phyloP scores from a whole-genome alignment of 768 basidiomycete species.

The Rhizopogon roseolus region DNA sequence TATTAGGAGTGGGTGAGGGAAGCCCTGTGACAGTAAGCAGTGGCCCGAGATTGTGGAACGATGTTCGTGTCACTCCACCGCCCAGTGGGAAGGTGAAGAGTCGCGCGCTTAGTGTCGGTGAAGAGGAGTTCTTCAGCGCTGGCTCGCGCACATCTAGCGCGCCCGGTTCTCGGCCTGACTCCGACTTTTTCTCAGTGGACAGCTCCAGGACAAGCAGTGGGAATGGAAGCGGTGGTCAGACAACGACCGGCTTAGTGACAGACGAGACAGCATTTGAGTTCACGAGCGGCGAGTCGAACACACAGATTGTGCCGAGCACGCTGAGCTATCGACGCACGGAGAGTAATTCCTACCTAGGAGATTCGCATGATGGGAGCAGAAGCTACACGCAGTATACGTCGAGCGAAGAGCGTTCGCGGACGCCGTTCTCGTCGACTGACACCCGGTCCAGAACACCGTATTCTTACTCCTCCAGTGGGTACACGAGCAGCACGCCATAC shows the following conservation, averaged over 20 bases:
- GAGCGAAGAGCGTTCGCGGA: neutral
- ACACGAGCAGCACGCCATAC: constrained; percentile 10
- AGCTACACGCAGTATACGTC: constrained; percentile 23
- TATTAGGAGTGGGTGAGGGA: constrained; percentile 45
- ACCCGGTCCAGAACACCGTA: constrained; percentile 8
- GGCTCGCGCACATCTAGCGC: constrained; percentile 29
- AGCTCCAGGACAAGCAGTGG: constrained; percentile 27
- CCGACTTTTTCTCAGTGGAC: constrained; percentile 31
- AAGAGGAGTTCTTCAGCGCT: constrained; percentile 45
- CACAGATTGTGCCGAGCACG: constrained; percentile 45
- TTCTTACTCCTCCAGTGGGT: constrained; percentile 9
- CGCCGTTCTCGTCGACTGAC: constrained; percentile 5
- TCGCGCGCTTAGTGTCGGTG: constrained; percentile 29
- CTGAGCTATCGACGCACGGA: constrained; percentile 47
- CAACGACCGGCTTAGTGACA: constrained; percentile 28
- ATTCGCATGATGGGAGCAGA: constrained; percentile 42
- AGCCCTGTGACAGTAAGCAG: constrained; percentile 74
- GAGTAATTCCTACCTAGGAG: constrained; percentile 52
- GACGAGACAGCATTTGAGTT: constrained; percentile 36
- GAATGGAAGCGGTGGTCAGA: constrained; percentile 11
- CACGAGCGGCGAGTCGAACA: constrained; percentile 34
- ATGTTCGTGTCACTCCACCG: constrained; percentile 42
- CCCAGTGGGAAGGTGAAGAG: constrained; percentile 32
- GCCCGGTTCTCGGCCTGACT: constrained; percentile 19
- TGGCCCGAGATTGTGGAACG: constrained; percentile 42